A percentile compares a stretch with the other conserved stretches of the same genome.
phyloP scores from a whole-genome alignment of 1,139 yeast genomes.

The Geotrichum carabidarum region DNA sequence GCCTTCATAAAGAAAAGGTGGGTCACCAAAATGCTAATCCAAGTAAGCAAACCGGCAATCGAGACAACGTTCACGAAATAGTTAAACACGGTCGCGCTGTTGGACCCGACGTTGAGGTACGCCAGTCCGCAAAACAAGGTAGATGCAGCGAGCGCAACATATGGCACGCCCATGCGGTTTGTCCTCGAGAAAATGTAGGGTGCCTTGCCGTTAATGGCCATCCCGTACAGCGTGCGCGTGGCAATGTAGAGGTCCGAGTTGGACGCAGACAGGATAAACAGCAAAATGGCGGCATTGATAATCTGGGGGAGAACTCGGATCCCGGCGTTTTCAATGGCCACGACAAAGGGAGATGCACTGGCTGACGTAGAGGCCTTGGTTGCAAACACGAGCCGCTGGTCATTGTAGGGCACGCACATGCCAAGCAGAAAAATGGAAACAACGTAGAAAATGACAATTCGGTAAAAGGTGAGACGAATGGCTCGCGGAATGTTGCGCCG shows the following conservation, averaged over 20 bases:
- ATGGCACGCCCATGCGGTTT: conserved; percentile 63
- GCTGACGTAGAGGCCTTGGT: conserved; percentile 43
- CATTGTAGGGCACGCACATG: conserved; percentile 43
- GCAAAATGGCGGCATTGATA: conserved; percentile 61
- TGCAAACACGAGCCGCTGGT: conserved; percentile 35
- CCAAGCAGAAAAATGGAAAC: conserved; percentile 48
- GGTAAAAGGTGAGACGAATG: conserved; percentile 66
- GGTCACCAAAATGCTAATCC: conserved; percentile 60
- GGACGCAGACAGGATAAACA: conserved; percentile 67
- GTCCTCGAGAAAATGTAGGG: conserved; percentile 56
- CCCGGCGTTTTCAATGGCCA: conserved; percentile 56
- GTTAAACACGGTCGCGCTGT: conserved; percentile 53
- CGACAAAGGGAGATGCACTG: conserved; percentile 69
- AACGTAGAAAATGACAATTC: conserved; percentile 48
- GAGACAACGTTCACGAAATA: conserved; percentile 70
- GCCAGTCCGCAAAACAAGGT: conserved; percentile 52
- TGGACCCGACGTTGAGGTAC: conserved; percentile 54
- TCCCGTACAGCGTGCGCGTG: conserved; percentile 60
- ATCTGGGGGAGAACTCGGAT: conserved; percentile 59
- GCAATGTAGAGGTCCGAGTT: conserved; percentile 70
- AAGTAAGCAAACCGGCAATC: conserved; percentile 63
- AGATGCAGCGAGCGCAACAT: conserved; percentile 45
- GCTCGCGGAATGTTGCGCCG: conserved; percentile 73
- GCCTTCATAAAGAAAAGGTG: conserved; percentile 63
- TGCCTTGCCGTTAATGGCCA: conserved; percentile 59